These are phyloP conservation scores for Aegilops speltoides DNA, from an alignment of 176 grass and related monocot species.

Conservation along the genomic window DNA sequence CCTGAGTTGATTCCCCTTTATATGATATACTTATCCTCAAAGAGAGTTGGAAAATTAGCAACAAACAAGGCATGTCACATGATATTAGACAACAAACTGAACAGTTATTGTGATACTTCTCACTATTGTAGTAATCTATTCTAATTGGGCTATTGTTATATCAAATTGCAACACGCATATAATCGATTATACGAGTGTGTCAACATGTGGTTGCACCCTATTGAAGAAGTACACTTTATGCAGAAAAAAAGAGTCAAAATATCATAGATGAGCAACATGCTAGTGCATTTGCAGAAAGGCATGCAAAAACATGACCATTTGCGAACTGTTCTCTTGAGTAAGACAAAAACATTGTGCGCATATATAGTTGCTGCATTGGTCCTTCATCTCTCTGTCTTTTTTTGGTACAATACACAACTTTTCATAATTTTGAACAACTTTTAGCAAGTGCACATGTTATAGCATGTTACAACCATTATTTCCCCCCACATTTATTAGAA, in stretches of 20 bases:
- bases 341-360: not conserved
- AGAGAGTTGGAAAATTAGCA: no score
- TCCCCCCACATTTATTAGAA: not conserved
- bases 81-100: no score
- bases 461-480: not conserved
- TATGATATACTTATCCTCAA: no score
- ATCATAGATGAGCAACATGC: not conserved
- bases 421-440: not conserved
- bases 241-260: not conserved
- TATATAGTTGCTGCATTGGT: not conserved
- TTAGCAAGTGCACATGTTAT: not conserved
- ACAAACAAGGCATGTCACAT: no score
- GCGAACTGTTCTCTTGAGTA: not conserved
- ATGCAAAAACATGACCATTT: not conserved
- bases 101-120: not conserved
- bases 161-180: not conserved
- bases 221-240: not conserved
- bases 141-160: not conserved
- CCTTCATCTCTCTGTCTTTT: constrained; percentile 6
- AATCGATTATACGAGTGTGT: not conserved
- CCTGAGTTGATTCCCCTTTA: no score
- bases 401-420: not conserved
- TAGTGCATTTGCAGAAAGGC: not conserved
- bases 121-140: not conserved
- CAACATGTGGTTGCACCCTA: not conserved